Conservation (phyloP, 1,284 basidiomycete genomes). For the Takashimella koratensis region DNA sequence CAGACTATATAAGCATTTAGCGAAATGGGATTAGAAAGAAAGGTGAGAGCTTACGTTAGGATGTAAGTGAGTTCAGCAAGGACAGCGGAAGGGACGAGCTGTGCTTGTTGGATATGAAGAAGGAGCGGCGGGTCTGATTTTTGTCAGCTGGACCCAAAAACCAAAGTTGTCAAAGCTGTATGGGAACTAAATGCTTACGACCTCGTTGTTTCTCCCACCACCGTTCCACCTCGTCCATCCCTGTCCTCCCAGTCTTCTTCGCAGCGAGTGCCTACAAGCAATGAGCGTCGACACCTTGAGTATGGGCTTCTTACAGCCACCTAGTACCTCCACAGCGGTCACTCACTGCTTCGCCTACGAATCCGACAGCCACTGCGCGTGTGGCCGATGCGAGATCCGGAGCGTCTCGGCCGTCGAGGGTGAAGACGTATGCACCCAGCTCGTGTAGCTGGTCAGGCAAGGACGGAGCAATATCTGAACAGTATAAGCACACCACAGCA, state of each 20-base stretch:
- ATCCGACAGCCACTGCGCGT: conserved; percentile 25
- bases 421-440: background rate
- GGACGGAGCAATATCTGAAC: conserved; percentile 22
- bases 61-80: conserved; percentile 39
- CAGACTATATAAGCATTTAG: no score
- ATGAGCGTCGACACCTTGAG: no score
- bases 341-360: conserved; percentile 33
- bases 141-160: no score
- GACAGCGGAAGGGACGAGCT: conserved; percentile 21
- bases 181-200: conserved; percentile 20
- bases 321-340: no score
- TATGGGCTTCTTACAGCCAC: no score
- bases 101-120: conserved; percentile 37
- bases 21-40: background rate
- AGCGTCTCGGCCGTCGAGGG: conserved; percentile 27
- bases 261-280: conserved; percentile 14
- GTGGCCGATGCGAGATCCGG: conserved; percentile 25
- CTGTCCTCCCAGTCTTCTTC: conserved; percentile 31
- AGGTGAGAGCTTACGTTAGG: conserved; percentile 22
- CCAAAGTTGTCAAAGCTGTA: no score
- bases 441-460: conserved; percentile 9
- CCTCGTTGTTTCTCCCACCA: conserved; percentile 26
- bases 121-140: conserved; percentile 22
- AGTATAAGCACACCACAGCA: no score
- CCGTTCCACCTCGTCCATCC: conserved; percentile 35